Conservation (phyloP, 345 rosid genomes). For the Gossypium longicalyx region DNA sequence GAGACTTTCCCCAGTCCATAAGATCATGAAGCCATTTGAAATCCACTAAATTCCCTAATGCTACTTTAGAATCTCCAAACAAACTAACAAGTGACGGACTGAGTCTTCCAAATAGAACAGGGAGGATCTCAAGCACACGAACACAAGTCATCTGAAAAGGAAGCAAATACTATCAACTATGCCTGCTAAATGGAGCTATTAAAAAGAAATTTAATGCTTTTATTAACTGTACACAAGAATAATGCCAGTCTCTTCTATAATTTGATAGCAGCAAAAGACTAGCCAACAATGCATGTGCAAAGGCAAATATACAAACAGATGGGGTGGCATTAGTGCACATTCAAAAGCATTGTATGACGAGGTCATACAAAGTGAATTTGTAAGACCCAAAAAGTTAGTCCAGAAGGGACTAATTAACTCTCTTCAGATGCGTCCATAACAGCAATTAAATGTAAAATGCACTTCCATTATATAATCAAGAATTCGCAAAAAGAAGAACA, state of each 20-base stretch:
- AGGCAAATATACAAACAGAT: slow-evolving; percentile 1
- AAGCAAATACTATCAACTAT: slow-evolving; percentile 15
- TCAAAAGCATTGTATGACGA: not conserved
- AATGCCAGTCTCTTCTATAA: not conserved
- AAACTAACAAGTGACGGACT: slow-evolving; percentile 25
- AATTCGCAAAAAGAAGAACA: slow-evolving; percentile 9
- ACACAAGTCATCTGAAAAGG: slow-evolving; percentile 87
- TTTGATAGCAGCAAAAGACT: not conserved
- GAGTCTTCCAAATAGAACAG: slow-evolving; percentile 58
- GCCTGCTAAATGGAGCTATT: not conserved
- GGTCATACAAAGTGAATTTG: not conserved
- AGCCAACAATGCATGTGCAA: slow-evolving; percentile 9
- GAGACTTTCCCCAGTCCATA: slow-evolving; percentile 89
- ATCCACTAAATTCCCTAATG: slow-evolving; percentile 35
- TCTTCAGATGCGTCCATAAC: not conserved
- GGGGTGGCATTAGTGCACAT: not conserved
- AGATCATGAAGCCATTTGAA: slow-evolving; percentile 84
- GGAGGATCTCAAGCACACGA: slow-evolving; percentile 84
- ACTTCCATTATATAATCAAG: slow-evolving; percentile 1
- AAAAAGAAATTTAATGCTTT: slow-evolving; percentile 4
- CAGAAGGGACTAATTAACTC: not conserved
- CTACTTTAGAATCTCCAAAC: slow-evolving; percentile 34
- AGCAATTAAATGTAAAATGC: not conserved
- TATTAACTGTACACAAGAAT: not conserved
- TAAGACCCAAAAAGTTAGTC: slow-evolving; percentile 5